These are phyloP conservation scores for Leccinum pellstonianum DNA, from an alignment of 768 basidiomycete genomes.

Conservation along the genomic window DNA sequence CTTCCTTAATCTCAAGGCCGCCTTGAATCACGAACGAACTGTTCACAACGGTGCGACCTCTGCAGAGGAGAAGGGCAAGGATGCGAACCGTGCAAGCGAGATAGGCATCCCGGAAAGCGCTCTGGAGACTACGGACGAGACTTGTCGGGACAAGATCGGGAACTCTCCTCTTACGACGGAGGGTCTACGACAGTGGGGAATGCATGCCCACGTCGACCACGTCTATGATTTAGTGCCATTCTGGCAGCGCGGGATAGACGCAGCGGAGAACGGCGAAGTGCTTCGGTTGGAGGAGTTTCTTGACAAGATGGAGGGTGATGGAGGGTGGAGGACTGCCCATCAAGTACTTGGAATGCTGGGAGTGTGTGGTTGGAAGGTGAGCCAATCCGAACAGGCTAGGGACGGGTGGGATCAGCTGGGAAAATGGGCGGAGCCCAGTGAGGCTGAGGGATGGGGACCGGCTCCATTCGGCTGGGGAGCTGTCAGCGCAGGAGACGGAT, in stretches of 20 bases:
- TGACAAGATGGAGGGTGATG: conserved; percentile 37
- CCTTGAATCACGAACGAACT: conserved; percentile 33
- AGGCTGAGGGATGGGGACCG: conserved; percentile 12
- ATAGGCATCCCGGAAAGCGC: conserved; percentile 5
- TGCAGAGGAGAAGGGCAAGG: conserved; percentile 2
- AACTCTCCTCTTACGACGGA: conserved; percentile 31
- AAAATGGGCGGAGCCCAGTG: not conserved
- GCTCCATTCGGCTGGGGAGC: conserved; percentile 10
- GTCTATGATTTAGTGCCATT: conserved; percentile 52
- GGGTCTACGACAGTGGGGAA: conserved; percentile 28
- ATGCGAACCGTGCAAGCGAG: not conserved
- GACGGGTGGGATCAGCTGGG: conserved; percentile 5
- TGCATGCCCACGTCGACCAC: conserved; percentile 42
- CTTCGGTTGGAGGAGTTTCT: conserved; percentile 47
- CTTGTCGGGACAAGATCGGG: conserved; percentile 31
- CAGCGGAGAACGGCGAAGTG: conserved; percentile 45
- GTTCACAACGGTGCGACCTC: conserved; percentile 9
- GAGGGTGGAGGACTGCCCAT: conserved; percentile 30
- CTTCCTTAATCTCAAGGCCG: conserved; percentile 28
- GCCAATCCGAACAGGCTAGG: not conserved
- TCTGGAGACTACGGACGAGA: conserved; percentile 18
- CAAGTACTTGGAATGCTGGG: conserved; percentile 33
- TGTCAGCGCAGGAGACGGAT: conserved; percentile 12
- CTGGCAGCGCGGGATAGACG: conserved; percentile 50
- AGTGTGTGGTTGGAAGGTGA: conserved; percentile 15